A percentile compares a stretch with the other conserved stretches of the same genome.
Conservation (phyloP, 2,329 filamentous ascomycete species). For the Ceratocystis destructans region DNA sequence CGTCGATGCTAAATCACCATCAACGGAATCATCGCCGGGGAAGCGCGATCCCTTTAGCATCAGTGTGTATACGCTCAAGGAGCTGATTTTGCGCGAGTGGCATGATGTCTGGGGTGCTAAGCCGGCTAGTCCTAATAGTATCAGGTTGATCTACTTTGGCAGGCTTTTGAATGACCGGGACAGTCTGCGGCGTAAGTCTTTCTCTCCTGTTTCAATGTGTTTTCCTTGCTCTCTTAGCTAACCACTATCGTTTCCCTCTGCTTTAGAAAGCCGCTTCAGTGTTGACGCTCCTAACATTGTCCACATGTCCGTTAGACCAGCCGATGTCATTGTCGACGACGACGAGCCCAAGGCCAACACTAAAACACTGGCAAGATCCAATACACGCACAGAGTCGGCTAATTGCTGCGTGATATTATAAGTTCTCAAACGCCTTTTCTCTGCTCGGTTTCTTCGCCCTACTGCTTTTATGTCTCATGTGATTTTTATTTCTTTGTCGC, state of each 20-base stretch:
- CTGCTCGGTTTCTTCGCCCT: neutral
- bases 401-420: slow-evolving; percentile 42
- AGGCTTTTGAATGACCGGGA: slow-evolving; percentile 83
- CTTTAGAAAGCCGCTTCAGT: slow-evolving; percentile 63
- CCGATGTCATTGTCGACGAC: slow-evolving; percentile 69
- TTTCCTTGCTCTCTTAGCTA: neutral
- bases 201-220: neutral
- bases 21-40: slow-evolving; percentile 29
- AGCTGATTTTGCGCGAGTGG: slow-evolving; percentile 89
- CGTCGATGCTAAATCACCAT: slow-evolving; percentile 53
- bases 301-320: slow-evolving; percentile 86
- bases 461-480: neutral
- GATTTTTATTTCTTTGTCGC: neutral
- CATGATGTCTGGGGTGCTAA: slow-evolving; percentile 79
- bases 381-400: slow-evolving; percentile 30
- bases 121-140: slow-evolving; percentile 74
- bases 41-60: slow-evolving; percentile 70
- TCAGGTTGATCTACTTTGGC: slow-evolving; percentile 83
- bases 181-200: slow-evolving; percentile 58
- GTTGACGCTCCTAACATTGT: slow-evolving; percentile 66
- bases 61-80: slow-evolving; percentile 86
- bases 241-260: neutral
- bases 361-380: slow-evolving; percentile 31
- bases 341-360: slow-evolving; percentile 59
- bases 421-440: slow-evolving; percentile 18